A percentile compares a stretch with the other conserved stretches of the same genome.
phyloP scores from a whole-genome alignment of 2,329 filamentous ascomycete genomes.

The Microcyclosporella mali region DNA sequence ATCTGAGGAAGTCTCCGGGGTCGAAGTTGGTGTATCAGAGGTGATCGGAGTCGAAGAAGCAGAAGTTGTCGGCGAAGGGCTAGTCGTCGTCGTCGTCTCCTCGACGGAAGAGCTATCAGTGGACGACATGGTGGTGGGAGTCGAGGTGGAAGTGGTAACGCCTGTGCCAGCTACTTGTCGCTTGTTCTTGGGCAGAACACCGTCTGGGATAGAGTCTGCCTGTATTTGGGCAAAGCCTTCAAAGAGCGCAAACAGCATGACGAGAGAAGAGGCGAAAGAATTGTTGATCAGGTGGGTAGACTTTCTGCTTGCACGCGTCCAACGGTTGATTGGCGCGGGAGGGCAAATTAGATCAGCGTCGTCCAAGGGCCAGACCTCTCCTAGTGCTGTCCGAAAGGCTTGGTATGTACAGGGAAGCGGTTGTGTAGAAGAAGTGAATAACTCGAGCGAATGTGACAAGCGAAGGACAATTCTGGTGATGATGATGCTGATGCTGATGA shows the following conservation, averaged over 20 bases:
- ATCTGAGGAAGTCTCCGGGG: constrained; percentile 2
- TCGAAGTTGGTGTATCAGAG: constrained; percentile 8
- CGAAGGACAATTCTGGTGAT: too few relatives aligned
- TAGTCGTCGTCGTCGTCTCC: constrained; percentile 7
- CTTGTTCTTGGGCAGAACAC: constrained; percentile 30
- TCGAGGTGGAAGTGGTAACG: constrained; percentile 14
- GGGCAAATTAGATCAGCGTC: too few relatives aligned
- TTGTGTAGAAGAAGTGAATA: too few relatives aligned
- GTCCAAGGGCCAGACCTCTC: too few relatives aligned
- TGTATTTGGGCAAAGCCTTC: constrained; percentile 28
- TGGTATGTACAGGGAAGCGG: too few relatives aligned
- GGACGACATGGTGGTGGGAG: constrained; percentile 5
- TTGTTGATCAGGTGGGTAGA: not conserved
- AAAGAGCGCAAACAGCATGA: constrained; percentile 26
- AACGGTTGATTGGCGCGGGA: too few relatives aligned
- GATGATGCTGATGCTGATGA: too few relatives aligned
- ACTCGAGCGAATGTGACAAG: too few relatives aligned
- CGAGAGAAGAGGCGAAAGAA: constrained; percentile 2
- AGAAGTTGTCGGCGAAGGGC: constrained; percentile 10
- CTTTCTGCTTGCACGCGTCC: too few relatives aligned
- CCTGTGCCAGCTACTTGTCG: constrained; percentile 31
- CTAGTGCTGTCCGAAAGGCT: too few relatives aligned
- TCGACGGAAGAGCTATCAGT: constrained; percentile 1
- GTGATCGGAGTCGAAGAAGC: constrained; percentile 6
- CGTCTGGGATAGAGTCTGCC: constrained; percentile 27